Evolutionary conservation across 2,329 filamentous ascomycete genomes (phyloP).

Genomic region (Pseudogymnoascus sp.): DNA sequence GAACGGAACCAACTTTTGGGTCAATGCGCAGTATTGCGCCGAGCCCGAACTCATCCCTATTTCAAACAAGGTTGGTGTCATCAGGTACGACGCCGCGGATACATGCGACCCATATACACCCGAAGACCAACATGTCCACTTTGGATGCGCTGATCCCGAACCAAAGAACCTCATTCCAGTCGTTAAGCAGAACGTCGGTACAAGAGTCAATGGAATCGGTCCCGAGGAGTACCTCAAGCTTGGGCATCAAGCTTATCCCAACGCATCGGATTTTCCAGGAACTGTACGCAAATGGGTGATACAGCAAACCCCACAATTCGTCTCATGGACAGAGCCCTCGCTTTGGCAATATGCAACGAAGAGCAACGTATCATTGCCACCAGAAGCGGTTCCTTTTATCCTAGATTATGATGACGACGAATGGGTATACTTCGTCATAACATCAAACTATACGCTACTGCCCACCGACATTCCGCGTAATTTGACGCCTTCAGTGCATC

Average conservation of each 20-base stretch:
- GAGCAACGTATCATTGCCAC: too few relatives aligned
- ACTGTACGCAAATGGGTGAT: too few relatives aligned
- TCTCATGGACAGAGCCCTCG: too few relatives aligned
- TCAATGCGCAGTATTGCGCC: slow-evolving; percentile 34
- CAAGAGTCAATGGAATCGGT: slow-evolving; percentile 10
- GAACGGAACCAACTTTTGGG: slow-evolving; percentile 41
- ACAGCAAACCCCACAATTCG: too few relatives aligned
- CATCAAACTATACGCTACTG: too few relatives aligned
- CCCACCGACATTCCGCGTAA: slow-evolving; percentile 10
- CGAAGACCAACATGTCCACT: background rate
- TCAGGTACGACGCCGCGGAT: slow-evolving; percentile 21
- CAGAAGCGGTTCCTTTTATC: too few relatives aligned
- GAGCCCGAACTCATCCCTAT: slow-evolving; percentile 19
- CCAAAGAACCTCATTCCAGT: slow-evolving; percentile 21
- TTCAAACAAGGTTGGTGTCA: slow-evolving; percentile 20
- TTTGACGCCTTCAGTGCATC: slow-evolving; percentile 18
- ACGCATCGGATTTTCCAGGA: background rate
- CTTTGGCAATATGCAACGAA: too few relatives aligned
- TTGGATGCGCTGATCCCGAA: slow-evolving; percentile 20
- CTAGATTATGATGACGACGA: slow-evolving; percentile 12
- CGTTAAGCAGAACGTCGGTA: slow-evolving; percentile 19
- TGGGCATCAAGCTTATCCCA: slow-evolving; percentile 10
- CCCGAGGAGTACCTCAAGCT: slow-evolving; percentile 15
- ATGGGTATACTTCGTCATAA: slow-evolving; percentile 27
- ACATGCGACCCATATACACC: slow-evolving; percentile 15